Percentiles rank a stretch among this genome's conserved stretches.
phyloP scores from a whole-genome alignment of 1,284 basidiomycete genomes.

The Gomphus bonarii region DNA sequence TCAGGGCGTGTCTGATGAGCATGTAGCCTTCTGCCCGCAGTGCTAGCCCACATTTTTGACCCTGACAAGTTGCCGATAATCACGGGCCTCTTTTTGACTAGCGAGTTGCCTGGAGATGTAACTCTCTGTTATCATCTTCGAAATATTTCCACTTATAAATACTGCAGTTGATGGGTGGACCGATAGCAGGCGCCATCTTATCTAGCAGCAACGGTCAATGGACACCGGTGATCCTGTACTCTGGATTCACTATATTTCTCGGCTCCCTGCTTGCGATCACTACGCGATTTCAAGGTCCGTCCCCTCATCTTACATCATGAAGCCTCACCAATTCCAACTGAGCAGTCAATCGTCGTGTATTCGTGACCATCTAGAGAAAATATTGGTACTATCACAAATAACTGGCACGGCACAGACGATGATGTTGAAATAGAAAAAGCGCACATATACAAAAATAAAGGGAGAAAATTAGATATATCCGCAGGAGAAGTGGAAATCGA shows the following conservation, averaged over 20 bases:
- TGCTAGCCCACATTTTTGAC: conserved; percentile 7
- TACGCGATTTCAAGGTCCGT: conserved; percentile 2
- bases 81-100: conserved; percentile 6
- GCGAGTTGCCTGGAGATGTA: conserved; percentile 10
- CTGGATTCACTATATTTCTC: neutral
- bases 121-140: neutral
- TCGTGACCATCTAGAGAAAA: neutral
- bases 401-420: neutral
- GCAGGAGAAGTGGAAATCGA: too few species aligned
- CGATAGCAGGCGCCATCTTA: conserved; percentile 6
- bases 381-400: neutral
- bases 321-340: neutral
- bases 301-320: neutral
- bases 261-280: neutral
- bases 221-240: conserved; percentile 7
- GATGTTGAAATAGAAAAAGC: too few species aligned
- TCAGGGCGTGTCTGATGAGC: neutral
- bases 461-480: too few species aligned
- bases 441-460: too few species aligned
- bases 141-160: neutral
- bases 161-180: conserved; percentile 2
- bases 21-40: conserved; percentile 4
- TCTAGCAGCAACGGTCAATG: conserved; percentile 1
- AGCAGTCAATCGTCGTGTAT: neutral
- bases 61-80: conserved; percentile 1